Evolutionary conservation across 2,329 filamentous ascomycete species (phyloP).

Genomic region (Alternaria sp.): DNA sequence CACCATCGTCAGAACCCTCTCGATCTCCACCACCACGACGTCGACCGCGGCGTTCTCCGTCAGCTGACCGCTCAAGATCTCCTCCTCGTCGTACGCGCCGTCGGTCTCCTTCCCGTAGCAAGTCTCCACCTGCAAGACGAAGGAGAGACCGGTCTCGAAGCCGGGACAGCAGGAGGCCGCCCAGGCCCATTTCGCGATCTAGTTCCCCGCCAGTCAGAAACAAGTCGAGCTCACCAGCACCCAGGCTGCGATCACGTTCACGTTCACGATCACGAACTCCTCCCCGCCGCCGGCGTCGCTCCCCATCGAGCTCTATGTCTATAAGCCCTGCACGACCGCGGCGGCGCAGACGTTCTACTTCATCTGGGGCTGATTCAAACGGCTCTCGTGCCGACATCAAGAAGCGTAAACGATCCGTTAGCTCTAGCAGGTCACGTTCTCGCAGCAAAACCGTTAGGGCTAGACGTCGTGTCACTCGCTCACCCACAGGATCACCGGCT

Average conservation of each 20-base stretch:
- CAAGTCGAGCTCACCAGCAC: constrained; percentile 62
- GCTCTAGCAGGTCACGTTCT: constrained; percentile 48
- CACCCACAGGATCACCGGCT: constrained; percentile 25
- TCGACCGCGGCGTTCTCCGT: constrained; percentile 35
- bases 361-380: constrained; percentile 51
- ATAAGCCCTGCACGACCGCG: constrained; percentile 48
- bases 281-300: constrained; percentile 46
- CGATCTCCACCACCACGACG: constrained; percentile 37
- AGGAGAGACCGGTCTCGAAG: constrained; percentile 40
- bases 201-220: constrained; percentile 51
- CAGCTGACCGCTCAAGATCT: constrained; percentile 39
- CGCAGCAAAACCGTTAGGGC: constrained; percentile 25
- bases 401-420: constrained; percentile 52
- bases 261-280: constrained; percentile 39
- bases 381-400: constrained; percentile 59
- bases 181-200: constrained; percentile 55
- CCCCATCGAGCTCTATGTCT: constrained; percentile 48
- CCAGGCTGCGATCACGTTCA: constrained; percentile 51
- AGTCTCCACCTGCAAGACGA: constrained; percentile 25
- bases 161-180: constrained; percentile 37
- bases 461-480: constrained; percentile 28
- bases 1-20: constrained; percentile 25
- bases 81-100: constrained; percentile 31
- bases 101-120: constrained; percentile 20
- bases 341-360: constrained; percentile 53